Percentiles rank a stretch among this genome's conserved stretches.
These are phyloP conservation scores for Citrus australasica DNA, from an alignment of 345 rosid genomes.

Conservation along the genomic window DNA sequence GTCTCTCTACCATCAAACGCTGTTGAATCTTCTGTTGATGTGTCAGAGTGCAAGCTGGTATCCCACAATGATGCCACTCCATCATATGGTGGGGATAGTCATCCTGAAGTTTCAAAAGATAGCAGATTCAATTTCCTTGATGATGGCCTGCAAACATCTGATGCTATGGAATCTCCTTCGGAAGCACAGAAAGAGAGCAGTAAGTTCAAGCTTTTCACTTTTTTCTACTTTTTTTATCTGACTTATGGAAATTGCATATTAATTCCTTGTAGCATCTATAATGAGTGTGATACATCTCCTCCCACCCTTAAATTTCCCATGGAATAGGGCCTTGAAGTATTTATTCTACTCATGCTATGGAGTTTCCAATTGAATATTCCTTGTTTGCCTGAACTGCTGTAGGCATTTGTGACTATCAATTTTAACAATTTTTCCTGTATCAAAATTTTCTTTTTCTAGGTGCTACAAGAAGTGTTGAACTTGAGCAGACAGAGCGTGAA, in stretches of 20 bases:
- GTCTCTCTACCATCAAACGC: constrained; percentile 16
- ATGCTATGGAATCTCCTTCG: constrained; percentile 8
- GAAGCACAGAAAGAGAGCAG: constrained; percentile 40
- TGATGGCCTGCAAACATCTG: constrained; percentile 20
- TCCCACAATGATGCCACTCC: constrained; percentile 27
- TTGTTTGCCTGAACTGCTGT: not conserved
- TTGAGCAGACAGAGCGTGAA: constrained; percentile 23
- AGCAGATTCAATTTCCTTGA: constrained; percentile 18
- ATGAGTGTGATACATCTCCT: not conserved
- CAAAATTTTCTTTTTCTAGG: constrained; percentile 26
- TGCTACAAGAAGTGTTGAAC: constrained; percentile 28
- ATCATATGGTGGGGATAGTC: constrained; percentile 20
- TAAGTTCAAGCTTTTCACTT: constrained; percentile 36
- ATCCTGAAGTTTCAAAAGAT: constrained; percentile 27
- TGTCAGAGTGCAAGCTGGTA: not conserved
- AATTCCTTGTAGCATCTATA: not conserved
- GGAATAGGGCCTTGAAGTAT: not conserved
- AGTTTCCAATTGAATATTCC: not conserved
- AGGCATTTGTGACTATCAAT: not conserved
- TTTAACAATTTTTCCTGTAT: not conserved
- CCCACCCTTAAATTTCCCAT: not conserved
- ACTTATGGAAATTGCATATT: not conserved
- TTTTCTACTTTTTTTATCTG: not conserved
- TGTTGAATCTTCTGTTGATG: constrained; percentile 26
- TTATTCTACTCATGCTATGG: not conserved